Percentiles rank a stretch among this genome's conserved stretches.
phyloP scores from a whole-genome alignment of 495 filamentous ascomycete species.

The Aspergillus egyptiacus region DNA sequence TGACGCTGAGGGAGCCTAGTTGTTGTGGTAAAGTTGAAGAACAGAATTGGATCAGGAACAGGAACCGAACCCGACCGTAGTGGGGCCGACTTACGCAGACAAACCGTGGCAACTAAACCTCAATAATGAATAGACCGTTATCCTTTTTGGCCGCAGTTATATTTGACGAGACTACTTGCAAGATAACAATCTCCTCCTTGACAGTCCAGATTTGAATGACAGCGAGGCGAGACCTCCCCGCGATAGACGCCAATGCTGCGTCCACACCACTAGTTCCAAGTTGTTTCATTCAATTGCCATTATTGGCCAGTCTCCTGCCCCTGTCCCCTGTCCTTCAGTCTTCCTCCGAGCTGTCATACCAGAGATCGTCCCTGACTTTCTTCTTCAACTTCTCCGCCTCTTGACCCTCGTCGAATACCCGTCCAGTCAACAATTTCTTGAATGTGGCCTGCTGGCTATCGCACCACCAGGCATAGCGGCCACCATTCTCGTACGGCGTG shows the following conservation, averaged over 20 bases:
- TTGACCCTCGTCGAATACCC: neutral
- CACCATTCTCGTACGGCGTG: neutral
- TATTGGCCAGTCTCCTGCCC: neutral
- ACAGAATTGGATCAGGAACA: conserved; percentile 7
- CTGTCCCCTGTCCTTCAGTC: neutral
- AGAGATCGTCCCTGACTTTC: neutral
- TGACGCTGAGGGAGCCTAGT: too few relatives aligned
- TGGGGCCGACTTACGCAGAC: conserved; percentile 2
- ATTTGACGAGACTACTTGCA: neutral
- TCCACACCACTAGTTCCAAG: conserved; percentile 1
- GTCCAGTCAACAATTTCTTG: conserved; percentile 4
- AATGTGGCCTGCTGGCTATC: conserved; percentile 3
- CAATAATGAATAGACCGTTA: too few relatives aligned
- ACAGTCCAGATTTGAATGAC: too few relatives aligned
- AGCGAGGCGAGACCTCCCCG: too few relatives aligned
- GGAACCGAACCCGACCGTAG: conserved; percentile 6
- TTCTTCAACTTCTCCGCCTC: neutral
- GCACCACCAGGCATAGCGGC: conserved; percentile 10
- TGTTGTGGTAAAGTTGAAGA: neutral
- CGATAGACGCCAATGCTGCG: neutral
- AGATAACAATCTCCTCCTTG: neutral
- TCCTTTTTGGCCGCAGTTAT: too few relatives aligned
- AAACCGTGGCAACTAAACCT: too few relatives aligned
- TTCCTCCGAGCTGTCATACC: conserved; percentile 5
- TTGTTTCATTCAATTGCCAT: too few relatives aligned